Conservation (phyloP, 2,329 filamentous ascomycete species). For the Colletotrichum somersetense region DNA sequence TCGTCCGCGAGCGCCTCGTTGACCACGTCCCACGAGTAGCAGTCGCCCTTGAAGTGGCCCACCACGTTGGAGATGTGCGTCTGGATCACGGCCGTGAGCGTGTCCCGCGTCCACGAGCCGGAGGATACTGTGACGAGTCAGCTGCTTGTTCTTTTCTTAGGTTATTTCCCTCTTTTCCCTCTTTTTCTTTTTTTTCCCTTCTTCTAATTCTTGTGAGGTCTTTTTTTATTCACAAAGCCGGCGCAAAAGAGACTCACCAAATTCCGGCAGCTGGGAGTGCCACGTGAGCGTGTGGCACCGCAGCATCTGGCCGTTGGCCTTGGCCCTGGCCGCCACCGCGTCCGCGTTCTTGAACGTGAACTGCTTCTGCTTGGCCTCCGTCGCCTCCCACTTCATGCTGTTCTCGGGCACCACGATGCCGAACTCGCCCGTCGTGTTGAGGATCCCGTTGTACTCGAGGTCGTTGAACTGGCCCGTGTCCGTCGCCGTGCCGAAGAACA, state of each 20-base stretch:
- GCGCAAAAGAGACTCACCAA: neutral
- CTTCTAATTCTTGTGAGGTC: no score
- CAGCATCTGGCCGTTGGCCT: slow-evolving; percentile 57
- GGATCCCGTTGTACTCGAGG: slow-evolving; percentile 64
- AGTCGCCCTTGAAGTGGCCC: slow-evolving; percentile 58
- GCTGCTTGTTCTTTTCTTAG: slow-evolving; percentile 55
- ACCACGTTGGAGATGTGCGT: slow-evolving; percentile 63
- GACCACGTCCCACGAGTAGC: slow-evolving; percentile 65
- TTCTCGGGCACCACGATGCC: slow-evolving; percentile 73
- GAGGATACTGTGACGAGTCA: slow-evolving; percentile 66
- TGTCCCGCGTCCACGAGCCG: slow-evolving; percentile 70
- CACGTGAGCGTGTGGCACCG: slow-evolving; percentile 75
- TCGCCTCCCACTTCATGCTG: slow-evolving; percentile 70
- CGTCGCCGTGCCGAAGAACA: slow-evolving; percentile 74
- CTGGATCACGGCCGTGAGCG: slow-evolving; percentile 56
- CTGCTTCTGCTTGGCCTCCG: slow-evolving; percentile 66
- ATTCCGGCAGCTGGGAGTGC: slow-evolving; percentile 71
- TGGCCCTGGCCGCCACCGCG: slow-evolving; percentile 58
- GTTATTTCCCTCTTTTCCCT: no score
- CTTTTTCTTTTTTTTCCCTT: no score
- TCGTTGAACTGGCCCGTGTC: slow-evolving; percentile 64
- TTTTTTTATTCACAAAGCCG: neutral
- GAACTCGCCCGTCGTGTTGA: slow-evolving; percentile 68
- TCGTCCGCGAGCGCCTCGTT: slow-evolving; percentile 69
- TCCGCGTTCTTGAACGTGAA: slow-evolving; percentile 73